phyloP scores from a whole-genome alignment of 345 rosid species.

The Salix exigua region DNA sequence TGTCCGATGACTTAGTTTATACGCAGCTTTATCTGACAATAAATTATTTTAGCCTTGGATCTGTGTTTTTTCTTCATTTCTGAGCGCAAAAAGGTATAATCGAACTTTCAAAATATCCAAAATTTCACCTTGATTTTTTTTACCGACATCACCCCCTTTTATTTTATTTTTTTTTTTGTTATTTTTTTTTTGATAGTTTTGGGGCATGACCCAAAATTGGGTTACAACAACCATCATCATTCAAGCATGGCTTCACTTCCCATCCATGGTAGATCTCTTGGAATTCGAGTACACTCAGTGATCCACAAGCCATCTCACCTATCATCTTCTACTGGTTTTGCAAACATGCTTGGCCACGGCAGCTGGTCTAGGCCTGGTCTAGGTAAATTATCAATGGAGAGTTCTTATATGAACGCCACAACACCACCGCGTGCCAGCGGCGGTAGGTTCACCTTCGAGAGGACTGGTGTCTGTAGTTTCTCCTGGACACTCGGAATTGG shows the following conservation, averaged over 20 bases:
- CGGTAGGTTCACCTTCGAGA: slow-evolving; percentile 38
- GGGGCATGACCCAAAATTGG: no score
- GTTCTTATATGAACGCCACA: slow-evolving; percentile 14
- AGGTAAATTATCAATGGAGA: slow-evolving; percentile 42
- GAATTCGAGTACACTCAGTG: slow-evolving; percentile 61
- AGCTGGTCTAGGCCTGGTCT: slow-evolving; percentile 58
- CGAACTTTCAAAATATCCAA: no score
- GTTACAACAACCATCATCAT: slow-evolving; percentile 27
- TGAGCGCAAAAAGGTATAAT: no score
- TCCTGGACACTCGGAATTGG: slow-evolving; percentile 21
- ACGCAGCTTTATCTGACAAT: no score
- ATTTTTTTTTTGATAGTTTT: no score
- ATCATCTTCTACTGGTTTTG: slow-evolving; percentile 31
- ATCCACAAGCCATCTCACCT: slow-evolving; percentile 43
- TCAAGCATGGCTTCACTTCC: slow-evolving; percentile 50
- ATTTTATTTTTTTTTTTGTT: no score
- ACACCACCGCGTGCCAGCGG: slow-evolving; percentile 23
- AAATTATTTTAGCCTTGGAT: no score
- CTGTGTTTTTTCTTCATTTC: no score
- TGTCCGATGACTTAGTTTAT: no score
- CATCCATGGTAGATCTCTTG: slow-evolving; percentile 51
- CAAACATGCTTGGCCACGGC: slow-evolving; percentile 28
- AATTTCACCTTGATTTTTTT: no score
- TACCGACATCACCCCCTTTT: no score
- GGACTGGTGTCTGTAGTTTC: slow-evolving; percentile 20